phyloP scores from a whole-genome alignment of 2,329 filamentous ascomycete species.

The Drechslera avenae region DNA sequence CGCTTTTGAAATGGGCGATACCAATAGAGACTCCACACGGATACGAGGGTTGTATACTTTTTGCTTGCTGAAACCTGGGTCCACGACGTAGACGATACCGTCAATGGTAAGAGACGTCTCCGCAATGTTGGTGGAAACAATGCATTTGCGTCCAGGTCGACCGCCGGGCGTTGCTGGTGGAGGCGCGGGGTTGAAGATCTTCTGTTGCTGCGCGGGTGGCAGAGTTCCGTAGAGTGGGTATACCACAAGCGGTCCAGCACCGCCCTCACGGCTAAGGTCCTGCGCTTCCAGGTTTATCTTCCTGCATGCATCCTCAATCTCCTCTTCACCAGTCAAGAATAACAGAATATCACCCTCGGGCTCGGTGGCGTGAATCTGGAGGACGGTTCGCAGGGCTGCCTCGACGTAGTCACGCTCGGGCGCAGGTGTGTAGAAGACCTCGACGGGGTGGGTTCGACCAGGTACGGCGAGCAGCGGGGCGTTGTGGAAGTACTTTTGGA shows the following conservation, averaged over 20 bases:
- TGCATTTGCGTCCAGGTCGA: constrained; percentile 87
- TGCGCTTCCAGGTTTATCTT: constrained; percentile 91
- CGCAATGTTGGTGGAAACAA: constrained; percentile 96
- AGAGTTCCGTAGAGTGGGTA: constrained; percentile 95
- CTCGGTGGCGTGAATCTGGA: constrained; percentile 95
- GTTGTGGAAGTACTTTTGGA: constrained; percentile 95
- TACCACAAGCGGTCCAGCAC: constrained; percentile 84
- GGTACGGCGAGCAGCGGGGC: constrained; percentile 92
- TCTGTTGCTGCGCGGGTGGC: constrained; percentile 90
- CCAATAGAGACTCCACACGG: constrained; percentile 93
- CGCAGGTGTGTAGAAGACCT: constrained; percentile 98
- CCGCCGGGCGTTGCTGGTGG: constrained; percentile 73
- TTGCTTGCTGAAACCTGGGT: constrained; percentile 98
- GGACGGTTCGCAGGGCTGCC: constrained; percentile 88
- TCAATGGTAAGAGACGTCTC: constrained; percentile 98
- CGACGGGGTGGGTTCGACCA: constrained; percentile 92
- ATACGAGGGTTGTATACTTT: constrained; percentile 99
- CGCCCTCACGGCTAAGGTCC: constrained; percentile 88
- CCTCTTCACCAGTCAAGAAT: constrained; percentile 96
- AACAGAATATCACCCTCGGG: constrained; percentile 89
- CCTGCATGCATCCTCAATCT: constrained; percentile 94
- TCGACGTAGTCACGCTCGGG: constrained; percentile 97
- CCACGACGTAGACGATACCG: constrained; percentile 98
- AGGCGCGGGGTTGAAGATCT: constrained; percentile 91
- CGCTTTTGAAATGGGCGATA: constrained; percentile 96